phyloP scores from a whole-genome alignment of 805 yeast species.

The Wickerhamomyces silvicola region DNA sequence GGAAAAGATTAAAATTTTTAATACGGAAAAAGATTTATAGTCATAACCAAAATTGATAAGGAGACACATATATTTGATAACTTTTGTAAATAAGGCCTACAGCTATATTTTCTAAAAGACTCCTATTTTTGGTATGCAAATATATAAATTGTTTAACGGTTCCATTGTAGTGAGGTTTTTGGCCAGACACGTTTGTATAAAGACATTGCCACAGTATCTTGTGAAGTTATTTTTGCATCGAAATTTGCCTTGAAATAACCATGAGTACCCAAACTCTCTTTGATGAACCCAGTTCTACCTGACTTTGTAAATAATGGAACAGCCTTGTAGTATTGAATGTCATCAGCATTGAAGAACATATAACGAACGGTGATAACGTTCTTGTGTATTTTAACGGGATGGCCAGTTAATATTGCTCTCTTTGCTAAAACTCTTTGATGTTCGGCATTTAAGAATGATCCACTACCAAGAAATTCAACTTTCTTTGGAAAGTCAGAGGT shows the following conservation, averaged over 20 bases:
- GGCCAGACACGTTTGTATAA: conserved; percentile 96
- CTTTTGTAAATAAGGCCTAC: no score
- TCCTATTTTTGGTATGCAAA: no score
- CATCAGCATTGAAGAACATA: conserved; percentile 93
- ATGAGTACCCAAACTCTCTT: conserved; percentile 95
- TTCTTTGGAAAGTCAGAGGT: conserved; percentile 37
- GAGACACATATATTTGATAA: background rate
- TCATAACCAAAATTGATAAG: background rate
- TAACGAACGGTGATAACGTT: conserved; percentile 86
- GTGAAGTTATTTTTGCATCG: conserved; percentile 84
- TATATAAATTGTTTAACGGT: conserved; percentile 7
- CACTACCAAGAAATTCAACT: conserved; percentile 76
- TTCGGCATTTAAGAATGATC: conserved; percentile 83
- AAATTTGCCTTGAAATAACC: conserved; percentile 96
- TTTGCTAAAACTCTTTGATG: conserved; percentile 80
- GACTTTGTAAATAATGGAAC: conserved; percentile 88
- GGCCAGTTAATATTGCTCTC: conserved; percentile 86
- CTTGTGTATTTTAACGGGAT: conserved; percentile 92
- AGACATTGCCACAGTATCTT: conserved; percentile 92
- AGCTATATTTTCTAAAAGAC: no score
- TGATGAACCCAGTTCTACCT: conserved; percentile 92
- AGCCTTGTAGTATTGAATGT: conserved; percentile 81
- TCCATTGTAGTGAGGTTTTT: conserved; percentile 32
- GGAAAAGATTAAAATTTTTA: conserved; percentile 4
- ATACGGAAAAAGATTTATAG: conserved; percentile 1